Base-by-base conservation (phyloP, 2,329 filamentous ascomycete genomes). In the Bipolaris oryzae region DNA sequence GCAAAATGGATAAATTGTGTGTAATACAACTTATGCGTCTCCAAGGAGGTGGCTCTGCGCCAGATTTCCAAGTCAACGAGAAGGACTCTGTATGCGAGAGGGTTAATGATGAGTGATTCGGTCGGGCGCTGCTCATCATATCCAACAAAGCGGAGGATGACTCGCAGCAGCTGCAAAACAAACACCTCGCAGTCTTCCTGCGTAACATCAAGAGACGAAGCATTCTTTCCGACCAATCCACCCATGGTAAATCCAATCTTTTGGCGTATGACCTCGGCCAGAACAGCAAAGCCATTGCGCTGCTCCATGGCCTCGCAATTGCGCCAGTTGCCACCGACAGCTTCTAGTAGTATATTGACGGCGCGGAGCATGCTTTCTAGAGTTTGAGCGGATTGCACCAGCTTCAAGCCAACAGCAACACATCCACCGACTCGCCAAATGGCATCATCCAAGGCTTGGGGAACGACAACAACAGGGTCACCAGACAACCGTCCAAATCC, bases 271-370 rank as follows among this genome's bases (percentile, higher is more conserved):
- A 98, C 82, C 75, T 92, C 87, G 38, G 90, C 90, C 48, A 99
- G 79, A 34, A 98, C 90, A 23, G 91, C 89, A 72, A 97, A 99
- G 0, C 94, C 96, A 65, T 96, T 95, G 57, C 96, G 92, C 68
- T 91, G 88, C 75, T 99, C 95, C 90, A 99, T 97, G 23, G 95
- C 93, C 74, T 99, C 96, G 65, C 95, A 98, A 64, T 98, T 98
- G 62, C 95, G 86, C 95, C 96, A 99, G 72, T 90, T 98, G 62
- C 90, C 89, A 63, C 90, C 89, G 47, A 97, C 90, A 58, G 91
- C 91, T 62, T 90, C 87, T 60, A 97, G 92, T 23, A 96, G 81
- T 68, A 96, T 89, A 68, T 96, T 87, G 2, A 96, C 87, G 1
- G 93, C 88, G 51, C 90, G 85, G 9, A 93, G 79, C 25, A 93